phyloP scores from a whole-genome alignment of 2,329 filamentous ascomycete genomes.

The Xylaria digitata region DNA sequence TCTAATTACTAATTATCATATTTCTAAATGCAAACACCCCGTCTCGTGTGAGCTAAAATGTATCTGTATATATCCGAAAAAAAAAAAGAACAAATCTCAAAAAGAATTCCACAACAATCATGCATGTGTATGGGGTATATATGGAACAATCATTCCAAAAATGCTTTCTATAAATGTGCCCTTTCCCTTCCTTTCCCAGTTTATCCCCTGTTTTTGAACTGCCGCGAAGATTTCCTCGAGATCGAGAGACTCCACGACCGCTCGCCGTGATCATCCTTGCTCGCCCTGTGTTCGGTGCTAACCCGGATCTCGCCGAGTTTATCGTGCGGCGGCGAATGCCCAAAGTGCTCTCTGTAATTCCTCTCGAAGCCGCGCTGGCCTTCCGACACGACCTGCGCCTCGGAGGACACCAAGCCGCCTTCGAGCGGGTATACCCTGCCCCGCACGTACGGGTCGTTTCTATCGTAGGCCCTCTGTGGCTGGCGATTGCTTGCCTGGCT shows the following conservation, averaged over 20 bases:
- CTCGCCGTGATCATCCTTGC: slow-evolving; percentile 22
- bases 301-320: slow-evolving; percentile 15
- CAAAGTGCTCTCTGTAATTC: slow-evolving; percentile 42
- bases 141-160: background rate
- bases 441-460: slow-evolving; percentile 40
- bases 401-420: slow-evolving; percentile 22
- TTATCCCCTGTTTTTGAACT: slow-evolving; percentile 5
- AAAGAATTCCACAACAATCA: background rate
- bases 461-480: slow-evolving; percentile 32
- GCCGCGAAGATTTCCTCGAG: slow-evolving; percentile 32
- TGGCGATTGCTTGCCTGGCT: slow-evolving; percentile 7
- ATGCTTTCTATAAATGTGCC: too few relatives aligned
- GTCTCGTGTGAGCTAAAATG: slow-evolving; percentile 1
- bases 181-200: background rate
- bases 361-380: slow-evolving; percentile 45
- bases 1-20: background rate
- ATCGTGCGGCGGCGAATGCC: background rate
- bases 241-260: slow-evolving; percentile 21
- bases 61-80: background rate
- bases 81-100: background rate
- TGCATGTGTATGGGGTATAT: slow-evolving; percentile 7
- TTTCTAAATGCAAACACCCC: background rate
- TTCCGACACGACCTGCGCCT: slow-evolving; percentile 45
- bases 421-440: slow-evolving; percentile 41
- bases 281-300: slow-evolving; percentile 11